Evolutionary conservation across 2,329 filamentous ascomycete species (phyloP).

Genomic region (Alternaria sp.): DNA sequence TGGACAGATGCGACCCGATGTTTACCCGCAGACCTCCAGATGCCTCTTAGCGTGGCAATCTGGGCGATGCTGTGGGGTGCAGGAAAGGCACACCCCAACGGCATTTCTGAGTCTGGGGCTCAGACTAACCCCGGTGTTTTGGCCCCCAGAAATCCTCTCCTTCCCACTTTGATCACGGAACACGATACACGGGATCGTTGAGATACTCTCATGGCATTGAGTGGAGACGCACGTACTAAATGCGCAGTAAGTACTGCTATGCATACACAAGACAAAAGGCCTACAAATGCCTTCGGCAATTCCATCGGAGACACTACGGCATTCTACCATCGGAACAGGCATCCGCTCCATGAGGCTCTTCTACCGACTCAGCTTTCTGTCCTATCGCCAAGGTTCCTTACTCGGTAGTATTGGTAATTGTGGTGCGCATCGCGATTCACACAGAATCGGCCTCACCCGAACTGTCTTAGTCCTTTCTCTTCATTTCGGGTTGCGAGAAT

Average conservation of each 20-base stretch:
- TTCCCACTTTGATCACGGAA: not conserved
- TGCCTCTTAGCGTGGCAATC: slow-evolving; percentile 6
- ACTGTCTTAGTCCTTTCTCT: not conserved
- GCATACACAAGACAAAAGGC: not conserved
- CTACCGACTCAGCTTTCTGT: not conserved
- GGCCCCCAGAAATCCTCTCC: not conserved
- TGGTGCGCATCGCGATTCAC: not conserved
- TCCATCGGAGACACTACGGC: not conserved
- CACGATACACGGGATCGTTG: not conserved
- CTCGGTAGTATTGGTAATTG: not conserved
- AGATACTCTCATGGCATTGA: not conserved
- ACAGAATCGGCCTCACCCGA: not conserved
- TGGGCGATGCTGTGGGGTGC: slow-evolving; percentile 6
- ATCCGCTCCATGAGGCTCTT: not conserved
- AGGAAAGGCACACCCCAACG: slow-evolving; percentile 2
- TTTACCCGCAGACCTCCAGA: not conserved
- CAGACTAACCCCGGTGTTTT: not conserved
- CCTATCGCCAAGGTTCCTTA: slow-evolving; percentile 3
- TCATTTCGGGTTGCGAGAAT: not conserved
- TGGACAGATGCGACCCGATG: not conserved
- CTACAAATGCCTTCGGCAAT: not conserved
- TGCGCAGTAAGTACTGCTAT: not conserved
- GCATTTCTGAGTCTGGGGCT: not conserved
- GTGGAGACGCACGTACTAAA: not conserved
- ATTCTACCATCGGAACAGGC: not conserved